Base-by-base conservation (phyloP, 805 yeast species). In the Candida vaughaniae region DNA sequence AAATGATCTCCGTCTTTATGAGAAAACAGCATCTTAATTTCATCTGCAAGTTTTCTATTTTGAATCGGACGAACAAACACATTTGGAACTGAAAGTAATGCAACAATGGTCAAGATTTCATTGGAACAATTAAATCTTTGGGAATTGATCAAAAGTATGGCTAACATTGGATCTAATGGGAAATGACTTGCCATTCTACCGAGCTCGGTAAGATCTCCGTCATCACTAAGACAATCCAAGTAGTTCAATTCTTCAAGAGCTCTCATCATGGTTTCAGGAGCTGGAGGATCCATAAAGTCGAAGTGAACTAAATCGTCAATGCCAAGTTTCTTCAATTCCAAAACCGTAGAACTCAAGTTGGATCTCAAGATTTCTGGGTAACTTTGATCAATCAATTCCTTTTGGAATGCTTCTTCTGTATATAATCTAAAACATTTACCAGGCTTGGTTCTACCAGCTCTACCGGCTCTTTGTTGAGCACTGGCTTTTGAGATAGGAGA, bases 231-330 rank as follows among this genome's bases (percentile, higher is more conserved):
- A 66, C 97, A 93, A 16, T 84, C 82, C 44, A 91, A 69, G 57
- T 88, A 93, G 57, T 93, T 90, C 53, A 91, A 73, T 61, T 91
- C 99, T 62, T 91, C 99, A 45, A 91, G 69, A 0, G 98, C 98
- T 59, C 99, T 77, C 99, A 93, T 93, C 99, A 91, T 93, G 5
- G 99, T 93, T 63, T 91, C 99, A 7, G 99, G 99, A 2, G 98
- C 98, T 10, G 99, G 99, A 6, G 99, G 98, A 57, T 91, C 99
- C 95, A 91, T 91, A 58, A 93, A 91, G 60, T 93, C 99, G 56
- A 91, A 91, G 64, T 91, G 98, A 26, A 93, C 99, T 54, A 91
- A 77, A 65, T 91, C 98, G 57, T 93, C 95, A 46, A 91, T 77
- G 10, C 98, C 98, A 46, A 93, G 75, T 63, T 93, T 93, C 60